A percentile compares a stretch with the other conserved stretches of the same genome.
phyloP scores from a whole-genome alignment of 2,329 filamentous ascomycete species.

The Aschersonia sp. region DNA sequence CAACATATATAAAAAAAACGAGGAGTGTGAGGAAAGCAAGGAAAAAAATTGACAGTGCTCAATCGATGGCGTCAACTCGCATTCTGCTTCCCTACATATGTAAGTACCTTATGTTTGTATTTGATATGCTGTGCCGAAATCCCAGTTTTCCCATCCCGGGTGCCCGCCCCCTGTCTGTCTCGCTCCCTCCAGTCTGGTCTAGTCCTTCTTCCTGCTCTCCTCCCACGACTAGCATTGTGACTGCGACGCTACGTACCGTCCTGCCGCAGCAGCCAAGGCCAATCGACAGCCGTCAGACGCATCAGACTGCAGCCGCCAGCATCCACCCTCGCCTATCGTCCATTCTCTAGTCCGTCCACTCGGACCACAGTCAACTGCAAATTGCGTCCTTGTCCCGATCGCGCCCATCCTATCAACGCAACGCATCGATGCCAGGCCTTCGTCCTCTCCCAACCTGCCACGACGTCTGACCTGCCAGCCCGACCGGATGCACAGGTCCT shows the following conservation, averaged over 20 bases:
- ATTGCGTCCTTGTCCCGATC: neutral
- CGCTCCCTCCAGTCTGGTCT: neutral
- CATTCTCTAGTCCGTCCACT: neutral
- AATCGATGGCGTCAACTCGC: too few relatives aligned
- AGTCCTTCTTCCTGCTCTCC: neutral
- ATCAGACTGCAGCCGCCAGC: neutral
- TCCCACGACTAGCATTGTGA: neutral
- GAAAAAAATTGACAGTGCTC: too few relatives aligned
- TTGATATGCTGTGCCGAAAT: neutral
- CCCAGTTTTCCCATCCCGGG: neutral
- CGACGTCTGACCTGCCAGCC: slow-evolving; percentile 21
- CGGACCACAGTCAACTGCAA: neutral
- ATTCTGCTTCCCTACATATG: too few relatives aligned
- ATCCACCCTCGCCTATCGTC: slow-evolving; percentile 1
- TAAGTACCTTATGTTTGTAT: neutral
- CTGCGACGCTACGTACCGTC: neutral
- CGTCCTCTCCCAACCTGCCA: slow-evolving; percentile 23
- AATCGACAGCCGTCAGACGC: neutral
- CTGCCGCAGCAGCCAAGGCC: neutral
- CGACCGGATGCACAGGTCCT: slow-evolving; percentile 29
- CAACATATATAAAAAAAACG: too few relatives aligned
- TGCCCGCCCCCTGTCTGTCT: neutral
- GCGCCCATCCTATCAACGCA: slow-evolving; percentile 12
- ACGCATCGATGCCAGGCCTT: slow-evolving; percentile 31
- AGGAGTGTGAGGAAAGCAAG: too few relatives aligned